Base-by-base conservation (phyloP, 2,329 filamentous ascomycete species). In the Knufia petricola region DNA sequence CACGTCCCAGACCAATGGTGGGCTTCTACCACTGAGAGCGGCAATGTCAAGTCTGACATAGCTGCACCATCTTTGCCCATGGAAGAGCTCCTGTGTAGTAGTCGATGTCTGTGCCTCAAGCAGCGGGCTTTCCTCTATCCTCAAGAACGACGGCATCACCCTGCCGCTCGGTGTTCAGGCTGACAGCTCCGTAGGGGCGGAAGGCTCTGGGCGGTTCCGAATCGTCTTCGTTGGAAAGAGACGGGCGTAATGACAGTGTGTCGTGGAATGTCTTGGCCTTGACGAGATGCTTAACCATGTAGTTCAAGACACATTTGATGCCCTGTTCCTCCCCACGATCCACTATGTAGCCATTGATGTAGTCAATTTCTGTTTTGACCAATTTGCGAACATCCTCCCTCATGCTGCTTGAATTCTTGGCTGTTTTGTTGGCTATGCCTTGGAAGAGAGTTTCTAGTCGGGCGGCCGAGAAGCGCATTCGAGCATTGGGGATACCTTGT, bases 321-420 rank as follows among this genome's bases (percentile, higher is more conserved):
- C 86, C 85, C 52, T 89, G 59, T 61, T 85, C 77, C 58, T 78
- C 74, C 0, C 85, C 92, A 34, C 83, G 76, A 44, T 71, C 74
- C 26, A 94, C 74, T 51, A 98, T 84, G 68, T 90, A 98, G 0
- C 89, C 90, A 63, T 94, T 95, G 57, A 90, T 77, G 60, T 83
- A 94, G 39, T 89, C 79, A 34, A 95, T 77, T 59, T 95, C 87
- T 0, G 86, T 87, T 50, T 72, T 67, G 52, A 69, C 68, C 1
- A 85, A 83, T 1, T 66, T 63, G 9, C 77, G 68, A 10, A 89
- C 70, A 58, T 83, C 79, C 46, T 76, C 73, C 4, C 85, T 69
- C 79, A 94, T 87, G 17, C 72, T 75, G 58, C 79, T 85, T 4
- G 73, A 69, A 45, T 81, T 78, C 48, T 75, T 66, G 10, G 71